Conservation (phyloP, 208 protist species). For the Acanthamoeba pearcei region DNA sequence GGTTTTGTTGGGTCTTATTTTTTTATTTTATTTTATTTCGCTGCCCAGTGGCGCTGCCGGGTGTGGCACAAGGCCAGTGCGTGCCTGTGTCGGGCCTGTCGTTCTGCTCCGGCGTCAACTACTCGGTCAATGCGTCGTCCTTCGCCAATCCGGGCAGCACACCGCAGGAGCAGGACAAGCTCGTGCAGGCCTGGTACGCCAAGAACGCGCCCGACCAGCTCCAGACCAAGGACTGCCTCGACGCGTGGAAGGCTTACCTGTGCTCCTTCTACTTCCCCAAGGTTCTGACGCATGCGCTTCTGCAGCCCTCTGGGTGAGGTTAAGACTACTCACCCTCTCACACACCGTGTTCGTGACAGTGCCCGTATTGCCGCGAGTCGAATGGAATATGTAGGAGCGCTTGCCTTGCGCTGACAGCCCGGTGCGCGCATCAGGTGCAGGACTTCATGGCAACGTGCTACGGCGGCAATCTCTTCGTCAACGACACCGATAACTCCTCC, state of each 20-base stretch:
- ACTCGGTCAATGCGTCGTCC: conserved; percentile 54
- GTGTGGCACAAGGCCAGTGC: not conserved
- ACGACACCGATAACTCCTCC: conserved; percentile 3
- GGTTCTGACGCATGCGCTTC: not conserved
- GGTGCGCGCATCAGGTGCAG: conserved; percentile 70
- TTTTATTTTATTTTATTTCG: not conserved
- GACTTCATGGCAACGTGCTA: conserved; percentile 74
- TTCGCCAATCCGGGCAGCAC: conserved; percentile 27
- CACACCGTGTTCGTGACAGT: not conserved
- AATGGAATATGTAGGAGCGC: conserved; percentile 71
- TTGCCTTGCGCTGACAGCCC: conserved; percentile 39
- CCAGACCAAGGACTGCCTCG: conserved; percentile 66
- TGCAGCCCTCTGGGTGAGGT: not conserved
- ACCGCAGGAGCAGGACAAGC: conserved; percentile 22
- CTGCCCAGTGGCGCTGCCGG: not conserved
- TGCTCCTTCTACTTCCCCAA: conserved; percentile 76
- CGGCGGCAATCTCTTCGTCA: conserved; percentile 71
- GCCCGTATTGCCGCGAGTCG: conserved; percentile 35
- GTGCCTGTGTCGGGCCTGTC: conserved; percentile 55
- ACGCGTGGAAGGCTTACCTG: conserved; percentile 50
- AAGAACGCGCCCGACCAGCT: conserved; percentile 59
- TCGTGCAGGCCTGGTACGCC: conserved; percentile 33
- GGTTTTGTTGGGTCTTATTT: too few relatives aligned
- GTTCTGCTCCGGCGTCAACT: conserved; percentile 71
- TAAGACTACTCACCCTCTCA: not conserved